Base-by-base conservation (phyloP, 2,329 filamentous ascomycete species). In the Emmonsia crescens region DNA sequence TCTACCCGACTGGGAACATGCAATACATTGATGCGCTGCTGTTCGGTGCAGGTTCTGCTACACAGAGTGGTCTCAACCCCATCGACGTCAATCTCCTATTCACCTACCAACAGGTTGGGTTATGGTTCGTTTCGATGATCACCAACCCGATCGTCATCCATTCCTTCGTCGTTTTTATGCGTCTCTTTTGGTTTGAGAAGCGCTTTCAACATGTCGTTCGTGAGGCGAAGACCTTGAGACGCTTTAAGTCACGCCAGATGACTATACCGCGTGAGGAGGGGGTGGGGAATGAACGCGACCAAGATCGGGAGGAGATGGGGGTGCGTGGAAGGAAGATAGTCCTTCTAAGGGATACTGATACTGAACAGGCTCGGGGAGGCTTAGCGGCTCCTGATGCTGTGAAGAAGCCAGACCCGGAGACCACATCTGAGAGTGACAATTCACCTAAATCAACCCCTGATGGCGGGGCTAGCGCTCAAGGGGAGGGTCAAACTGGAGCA, bases 141-240 rank as follows among this genome's bases (percentile, higher is more conserved):
- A 85, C 87, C 31, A 96, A 91, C 58, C 91, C 91, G 0, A 94
- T 96, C 64, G 86, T 89, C 55, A 87, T 96, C 68, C 86, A 96
- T 70, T 85, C 89, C 1, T 88, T 85, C 52, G 91, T 99, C 52
- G 94, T 99, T 8, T 93, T 96, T 68, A 82, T 97, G 16, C 88
- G 94, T 31, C 80, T 99, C 1, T 96, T 96, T 76, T 99, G 93
- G 93, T 99, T 99, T 72, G 92, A 99, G 75, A 96, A 95, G 75
- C 85, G 92, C 8, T 97, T 99, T 72, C 89, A 96, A 71, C 82
- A 89, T 68, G 83, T 96, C 66, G 91, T 89, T 16, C 82, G 81
- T 40, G 89, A 96, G 68, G 86, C 89, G 1, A 84, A 85, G 60
- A 80, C 77, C 51, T 79, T 86, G 60, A 84, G 92, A 60, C 81